Conservation (phyloP, 768 basidiomycete genomes). For the Cystobasidium tubakii region DNA sequence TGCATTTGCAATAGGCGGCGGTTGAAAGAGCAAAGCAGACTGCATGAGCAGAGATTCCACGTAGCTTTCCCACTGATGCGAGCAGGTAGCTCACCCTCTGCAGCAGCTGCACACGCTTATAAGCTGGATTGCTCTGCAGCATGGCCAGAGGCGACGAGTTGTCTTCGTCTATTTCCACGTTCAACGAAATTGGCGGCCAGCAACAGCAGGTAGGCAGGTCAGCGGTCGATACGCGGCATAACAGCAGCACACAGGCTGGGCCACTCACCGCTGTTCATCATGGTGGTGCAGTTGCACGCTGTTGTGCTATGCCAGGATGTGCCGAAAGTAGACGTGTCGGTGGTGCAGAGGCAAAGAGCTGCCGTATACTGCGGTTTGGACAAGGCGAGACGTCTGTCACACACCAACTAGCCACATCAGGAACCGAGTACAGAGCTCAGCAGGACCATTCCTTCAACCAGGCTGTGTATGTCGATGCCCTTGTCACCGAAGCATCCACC, state of each 20-base stretch:
- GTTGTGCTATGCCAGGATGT: background rate
- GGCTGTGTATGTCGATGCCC: too few relatives aligned
- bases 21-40: background rate
- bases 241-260: background rate
- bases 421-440: too few relatives aligned
- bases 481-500: too few relatives aligned
- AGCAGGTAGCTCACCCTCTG: conserved; percentile 15
- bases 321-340: background rate
- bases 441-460: too few relatives aligned
- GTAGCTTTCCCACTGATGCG: background rate
- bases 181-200: background rate
- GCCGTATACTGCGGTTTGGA: background rate
- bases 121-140: conserved; percentile 16
- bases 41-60: too few relatives aligned
- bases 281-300: background rate
- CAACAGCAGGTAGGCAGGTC: background rate
- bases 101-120: conserved; percentile 19
- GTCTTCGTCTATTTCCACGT: conserved; percentile 19
- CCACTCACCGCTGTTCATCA: conserved; percentile 29
- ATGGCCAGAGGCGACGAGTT: conserved; percentile 25
- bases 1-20: background rate
- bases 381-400: too few relatives aligned
- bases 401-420: too few relatives aligned
- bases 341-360: background rate
- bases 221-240: background rate